A percentile compares a stretch with the other conserved stretches of the same genome.
These are phyloP conservation scores for Torrubiellomyces zombiae DNA, from an alignment of 2,329 filamentous ascomycete species.

Conservation along the genomic window DNA sequence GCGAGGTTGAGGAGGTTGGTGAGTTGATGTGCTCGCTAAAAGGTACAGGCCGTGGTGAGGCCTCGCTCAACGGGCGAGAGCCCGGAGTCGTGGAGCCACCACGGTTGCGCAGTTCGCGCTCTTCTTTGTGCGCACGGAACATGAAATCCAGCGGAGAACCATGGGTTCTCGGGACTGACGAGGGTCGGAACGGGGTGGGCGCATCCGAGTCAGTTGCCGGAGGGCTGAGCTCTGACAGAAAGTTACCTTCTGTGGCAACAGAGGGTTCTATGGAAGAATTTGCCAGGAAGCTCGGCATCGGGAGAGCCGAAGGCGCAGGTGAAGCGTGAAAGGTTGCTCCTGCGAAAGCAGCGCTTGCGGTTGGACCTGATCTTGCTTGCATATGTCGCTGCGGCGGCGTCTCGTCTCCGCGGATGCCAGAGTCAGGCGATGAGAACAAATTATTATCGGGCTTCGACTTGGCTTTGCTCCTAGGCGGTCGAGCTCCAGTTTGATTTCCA, in stretches of 20 bases:
- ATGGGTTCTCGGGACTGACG: conserved; percentile 17
- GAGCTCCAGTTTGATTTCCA: no score
- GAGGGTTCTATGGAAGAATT: conserved; percentile 57
- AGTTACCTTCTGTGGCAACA: conserved; percentile 14
- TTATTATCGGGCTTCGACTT: conserved; percentile 9
- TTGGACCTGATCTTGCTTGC: conserved; percentile 26
- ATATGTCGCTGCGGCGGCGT: conserved; percentile 25
- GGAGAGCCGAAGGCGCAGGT: conserved; percentile 75
- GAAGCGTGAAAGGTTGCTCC: conserved; percentile 92
- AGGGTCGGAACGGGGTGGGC: conserved; percentile 24
- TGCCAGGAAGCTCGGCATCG: conserved; percentile 73
- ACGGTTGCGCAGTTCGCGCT: conserved; percentile 56
- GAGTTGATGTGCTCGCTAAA: conserved; percentile 12
- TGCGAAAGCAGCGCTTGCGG: conserved; percentile 55
- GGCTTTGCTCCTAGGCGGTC: conserved; percentile 14
- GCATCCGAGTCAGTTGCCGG: conserved; percentile 36
- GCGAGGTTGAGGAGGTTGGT: conserved; percentile 10
- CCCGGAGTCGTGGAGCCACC: no score
- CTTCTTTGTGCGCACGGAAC: conserved; percentile 72
- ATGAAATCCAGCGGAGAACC: conserved; percentile 79
- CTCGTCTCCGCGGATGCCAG: conserved; percentile 20
- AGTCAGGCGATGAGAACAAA: conserved; percentile 24
- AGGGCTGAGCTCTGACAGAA: conserved; percentile 27
- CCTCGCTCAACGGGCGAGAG: neutral
- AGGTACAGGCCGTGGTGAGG: conserved; percentile 31